A percentile compares a stretch with the other conserved stretches of the same genome.
Conservation (phyloP, 352 stramenopile genomes). For the Globisporangium parvum region DNA sequence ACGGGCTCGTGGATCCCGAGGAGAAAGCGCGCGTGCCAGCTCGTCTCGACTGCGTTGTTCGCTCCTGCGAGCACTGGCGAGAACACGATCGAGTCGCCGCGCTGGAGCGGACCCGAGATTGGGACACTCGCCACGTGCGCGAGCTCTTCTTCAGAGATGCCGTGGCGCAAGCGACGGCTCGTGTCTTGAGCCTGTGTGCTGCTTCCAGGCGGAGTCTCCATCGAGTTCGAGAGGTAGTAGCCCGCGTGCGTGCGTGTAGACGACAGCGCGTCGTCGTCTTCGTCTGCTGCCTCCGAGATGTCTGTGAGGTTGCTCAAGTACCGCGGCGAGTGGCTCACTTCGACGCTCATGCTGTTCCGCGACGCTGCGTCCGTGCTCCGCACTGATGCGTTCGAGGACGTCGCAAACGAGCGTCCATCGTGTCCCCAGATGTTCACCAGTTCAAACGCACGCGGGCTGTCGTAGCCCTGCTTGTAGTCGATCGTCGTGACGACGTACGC, state of each 20-base stretch:
- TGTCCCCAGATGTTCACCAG: conserved; percentile 53
- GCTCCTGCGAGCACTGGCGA: conserved; percentile 45
- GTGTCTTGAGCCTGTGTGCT: neutral
- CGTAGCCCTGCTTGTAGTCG: conserved; percentile 69
- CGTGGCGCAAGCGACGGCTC: conserved; percentile 21
- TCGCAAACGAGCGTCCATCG: conserved; percentile 12
- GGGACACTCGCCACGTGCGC: conserved; percentile 30
- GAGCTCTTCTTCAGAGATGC: conserved; percentile 39
- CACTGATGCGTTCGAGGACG: neutral
- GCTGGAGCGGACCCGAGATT: conserved; percentile 34
- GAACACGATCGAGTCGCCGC: conserved; percentile 50
- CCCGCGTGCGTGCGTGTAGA: neutral
- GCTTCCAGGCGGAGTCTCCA: conserved; percentile 1
- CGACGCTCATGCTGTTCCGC: conserved; percentile 15
- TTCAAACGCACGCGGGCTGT: conserved; percentile 18
- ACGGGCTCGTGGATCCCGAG: conserved; percentile 74
- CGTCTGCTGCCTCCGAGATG: conserved; percentile 11
- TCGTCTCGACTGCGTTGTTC: conserved; percentile 45
- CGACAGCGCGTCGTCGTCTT: conserved; percentile 8
- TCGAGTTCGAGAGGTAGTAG: conserved; percentile 9
- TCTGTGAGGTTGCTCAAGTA: conserved; percentile 15
- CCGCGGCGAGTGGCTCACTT: conserved; percentile 20
- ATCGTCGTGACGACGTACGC: conserved; percentile 67
- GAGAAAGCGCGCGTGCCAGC: conserved; percentile 72
- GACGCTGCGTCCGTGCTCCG: conserved; percentile 7